These are phyloP conservation scores for Barnettozyma sucrosica DNA, from an alignment of 805 yeast species.

Conservation along the genomic window DNA sequence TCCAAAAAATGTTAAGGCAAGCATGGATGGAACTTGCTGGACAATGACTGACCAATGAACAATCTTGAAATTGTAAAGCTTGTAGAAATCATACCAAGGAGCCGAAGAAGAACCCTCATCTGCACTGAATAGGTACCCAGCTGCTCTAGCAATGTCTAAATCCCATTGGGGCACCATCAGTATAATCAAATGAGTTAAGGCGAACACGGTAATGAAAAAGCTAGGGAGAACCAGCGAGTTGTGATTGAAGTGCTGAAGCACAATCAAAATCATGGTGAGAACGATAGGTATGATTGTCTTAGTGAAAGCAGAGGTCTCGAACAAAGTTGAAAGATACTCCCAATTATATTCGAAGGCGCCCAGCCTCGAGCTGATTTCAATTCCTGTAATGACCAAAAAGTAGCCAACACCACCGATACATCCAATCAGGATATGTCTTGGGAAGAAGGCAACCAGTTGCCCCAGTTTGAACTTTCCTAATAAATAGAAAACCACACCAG, in stretches of 20 bases:
- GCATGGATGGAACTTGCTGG: constrained; percentile 81
- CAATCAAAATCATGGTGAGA: constrained; percentile 55
- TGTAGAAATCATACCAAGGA: constrained; percentile 90
- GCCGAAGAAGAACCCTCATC: constrained; percentile 49
- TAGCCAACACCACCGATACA: constrained; percentile 99
- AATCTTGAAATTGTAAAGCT: constrained; percentile 56
- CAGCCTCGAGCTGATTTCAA: constrained; percentile 82
- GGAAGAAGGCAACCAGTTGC: constrained; percentile 87
- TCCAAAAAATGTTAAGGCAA: constrained; percentile 94
- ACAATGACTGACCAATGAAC: constrained; percentile 74
- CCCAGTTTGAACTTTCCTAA: constrained; percentile 82
- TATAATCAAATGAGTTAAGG: constrained; percentile 62
- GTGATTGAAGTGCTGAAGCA: constrained; percentile 53
- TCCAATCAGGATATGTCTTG: constrained; percentile 92
- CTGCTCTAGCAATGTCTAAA: constrained; percentile 52
- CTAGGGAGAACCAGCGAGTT: constrained; percentile 76
- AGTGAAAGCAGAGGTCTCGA: constrained; percentile 40
- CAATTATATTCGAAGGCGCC: constrained; percentile 63
- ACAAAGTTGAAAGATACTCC: constrained; percentile 45
- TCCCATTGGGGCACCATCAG: constrained; percentile 60
- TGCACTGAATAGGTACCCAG: constrained; percentile 77
- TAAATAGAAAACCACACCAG: constrained; percentile 73
- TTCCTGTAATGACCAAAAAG: constrained; percentile 81
- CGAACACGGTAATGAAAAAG: constrained; percentile 68
- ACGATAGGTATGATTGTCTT: constrained; percentile 70